Evolutionary conservation across 2,329 filamentous ascomycete genomes (phyloP).

Genomic region (Monilinia vaccinii-corymbosi): DNA sequence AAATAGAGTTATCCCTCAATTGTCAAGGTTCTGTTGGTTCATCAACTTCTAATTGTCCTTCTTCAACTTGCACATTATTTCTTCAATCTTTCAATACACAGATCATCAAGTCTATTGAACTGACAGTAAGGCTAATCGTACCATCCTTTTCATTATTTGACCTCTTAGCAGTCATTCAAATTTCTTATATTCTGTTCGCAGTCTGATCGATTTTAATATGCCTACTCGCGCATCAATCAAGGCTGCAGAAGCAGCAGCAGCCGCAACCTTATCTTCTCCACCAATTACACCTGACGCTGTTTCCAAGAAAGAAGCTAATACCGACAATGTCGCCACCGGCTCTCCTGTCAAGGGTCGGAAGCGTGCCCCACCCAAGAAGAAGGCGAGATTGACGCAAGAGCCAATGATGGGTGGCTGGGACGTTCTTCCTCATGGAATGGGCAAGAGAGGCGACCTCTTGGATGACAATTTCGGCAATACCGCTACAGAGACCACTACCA

Average conservation of each 20-base stretch:
- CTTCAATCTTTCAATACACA: background rate
- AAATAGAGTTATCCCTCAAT: background rate
- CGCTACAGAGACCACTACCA: background rate
- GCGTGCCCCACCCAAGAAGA: conserved; percentile 9
- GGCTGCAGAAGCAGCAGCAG: background rate
- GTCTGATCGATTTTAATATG: background rate
- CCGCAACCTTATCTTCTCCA: conserved; percentile 3
- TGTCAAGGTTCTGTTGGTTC: background rate
- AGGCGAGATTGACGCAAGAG: conserved; percentile 5
- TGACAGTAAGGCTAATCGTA: background rate
- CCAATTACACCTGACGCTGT: background rate
- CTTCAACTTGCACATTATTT: background rate
- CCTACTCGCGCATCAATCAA: conserved; percentile 4
- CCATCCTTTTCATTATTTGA: background rate
- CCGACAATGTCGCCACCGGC: background rate
- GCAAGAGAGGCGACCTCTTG: conserved; percentile 24
- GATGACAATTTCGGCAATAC: conserved; percentile 6
- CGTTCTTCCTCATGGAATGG: conserved; percentile 49
- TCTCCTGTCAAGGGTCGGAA: conserved; percentile 5
- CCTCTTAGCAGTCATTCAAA: background rate
- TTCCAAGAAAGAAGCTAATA: background rate
- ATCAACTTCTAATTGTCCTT: background rate
- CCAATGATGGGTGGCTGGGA: conserved; percentile 28
- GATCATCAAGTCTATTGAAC: background rate
- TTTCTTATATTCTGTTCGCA: background rate